phyloP scores from a whole-genome alignment of 1,284 basidiomycete genomes.

The Butyriboletus regius region DNA sequence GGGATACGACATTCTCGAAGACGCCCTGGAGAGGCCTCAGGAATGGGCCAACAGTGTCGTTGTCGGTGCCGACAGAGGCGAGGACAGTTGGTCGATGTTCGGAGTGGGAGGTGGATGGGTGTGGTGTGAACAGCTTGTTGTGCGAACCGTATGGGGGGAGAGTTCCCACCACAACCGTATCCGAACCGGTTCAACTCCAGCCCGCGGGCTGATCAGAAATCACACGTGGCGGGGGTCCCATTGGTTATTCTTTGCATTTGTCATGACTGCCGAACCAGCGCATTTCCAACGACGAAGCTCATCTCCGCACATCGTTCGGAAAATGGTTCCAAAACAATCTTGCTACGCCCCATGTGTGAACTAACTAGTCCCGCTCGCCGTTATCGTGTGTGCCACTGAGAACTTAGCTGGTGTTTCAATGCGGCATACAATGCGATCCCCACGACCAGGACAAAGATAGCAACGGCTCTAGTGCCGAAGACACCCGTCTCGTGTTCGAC shows the following conservation, averaged over 20 bases:
- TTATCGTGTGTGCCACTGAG: slow-evolving; percentile 6
- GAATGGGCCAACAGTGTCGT: slow-evolving; percentile 13
- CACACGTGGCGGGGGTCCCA: not conserved
- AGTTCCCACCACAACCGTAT: slow-evolving; percentile 24
- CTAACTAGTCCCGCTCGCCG: not conserved
- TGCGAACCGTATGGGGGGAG: slow-evolving; percentile 13
- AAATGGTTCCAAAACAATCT: slow-evolving; percentile 3
- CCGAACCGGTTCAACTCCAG: slow-evolving; percentile 20
- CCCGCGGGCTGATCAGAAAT: not conserved
- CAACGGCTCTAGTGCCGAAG: slow-evolving; percentile 42
- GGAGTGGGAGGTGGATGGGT: slow-evolving; percentile 2
- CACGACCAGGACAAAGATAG: slow-evolving; percentile 33
- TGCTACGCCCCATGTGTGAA: not conserved
- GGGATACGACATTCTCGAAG: slow-evolving; percentile 27
- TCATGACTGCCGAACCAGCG: not conserved
- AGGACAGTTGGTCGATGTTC: slow-evolving; percentile 4
- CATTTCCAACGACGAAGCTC: slow-evolving; percentile 4
- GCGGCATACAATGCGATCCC: slow-evolving; percentile 37
- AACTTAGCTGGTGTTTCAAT: slow-evolving; percentile 22
- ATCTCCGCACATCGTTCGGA: slow-evolving; percentile 9
- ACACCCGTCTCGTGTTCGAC: slow-evolving; percentile 57
- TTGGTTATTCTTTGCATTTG: not conserved
- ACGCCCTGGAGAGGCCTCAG: slow-evolving; percentile 12
- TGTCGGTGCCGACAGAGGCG: slow-evolving; percentile 9
- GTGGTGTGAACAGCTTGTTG: slow-evolving; percentile 17